Percentiles rank a stretch among this genome's conserved stretches.
These are phyloP conservation scores for Eutrema heterophyllum DNA, from an alignment of 345 rosid genomes.

Conservation along the genomic window DNA sequence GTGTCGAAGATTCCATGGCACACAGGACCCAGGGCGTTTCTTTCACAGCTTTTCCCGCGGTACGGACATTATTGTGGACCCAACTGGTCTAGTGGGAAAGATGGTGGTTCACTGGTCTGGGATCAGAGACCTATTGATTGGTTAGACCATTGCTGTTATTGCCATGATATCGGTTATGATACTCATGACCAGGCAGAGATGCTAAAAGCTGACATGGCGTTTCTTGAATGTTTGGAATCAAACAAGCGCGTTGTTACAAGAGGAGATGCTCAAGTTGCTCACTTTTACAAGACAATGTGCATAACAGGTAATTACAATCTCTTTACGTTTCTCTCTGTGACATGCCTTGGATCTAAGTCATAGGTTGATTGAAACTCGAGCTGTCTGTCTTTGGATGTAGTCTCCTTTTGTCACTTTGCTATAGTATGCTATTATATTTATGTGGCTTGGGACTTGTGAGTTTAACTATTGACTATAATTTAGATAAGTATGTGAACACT, in stretches of 20 bases:
- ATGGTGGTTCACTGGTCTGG: slow-evolving; percentile 76
- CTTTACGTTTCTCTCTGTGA: neutral
- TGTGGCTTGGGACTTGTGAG: neutral
- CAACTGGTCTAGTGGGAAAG: slow-evolving; percentile 97
- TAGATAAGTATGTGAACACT: neutral
- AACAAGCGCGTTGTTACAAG: slow-evolving; percentile 46
- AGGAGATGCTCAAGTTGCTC: slow-evolving; percentile 69
- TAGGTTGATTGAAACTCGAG: neutral
- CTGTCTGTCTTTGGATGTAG: neutral
- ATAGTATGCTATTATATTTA: neutral
- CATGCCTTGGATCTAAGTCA: neutral
- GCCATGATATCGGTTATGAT: slow-evolving; percentile 97
- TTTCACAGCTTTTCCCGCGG: slow-evolving; percentile 88
- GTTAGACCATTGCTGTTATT: slow-evolving; percentile 96
- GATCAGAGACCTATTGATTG: slow-evolving; percentile 93
- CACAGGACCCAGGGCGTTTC: slow-evolving; percentile 77
- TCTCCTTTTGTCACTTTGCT: neutral
- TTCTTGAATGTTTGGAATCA: slow-evolving; percentile 85
- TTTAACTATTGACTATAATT: neutral
- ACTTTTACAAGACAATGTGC: slow-evolving; percentile 82
- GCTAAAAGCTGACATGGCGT: slow-evolving; percentile 78
- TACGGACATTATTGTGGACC: slow-evolving; percentile 98
- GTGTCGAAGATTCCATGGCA: slow-evolving; percentile 98
- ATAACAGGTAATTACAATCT: slow-evolving; percentile 50
- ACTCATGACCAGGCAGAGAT: slow-evolving; percentile 81